These are phyloP conservation scores for Rhodotorula paludigena DNA, from an alignment of 768 basidiomycete genomes.

Conservation along the genomic window DNA sequence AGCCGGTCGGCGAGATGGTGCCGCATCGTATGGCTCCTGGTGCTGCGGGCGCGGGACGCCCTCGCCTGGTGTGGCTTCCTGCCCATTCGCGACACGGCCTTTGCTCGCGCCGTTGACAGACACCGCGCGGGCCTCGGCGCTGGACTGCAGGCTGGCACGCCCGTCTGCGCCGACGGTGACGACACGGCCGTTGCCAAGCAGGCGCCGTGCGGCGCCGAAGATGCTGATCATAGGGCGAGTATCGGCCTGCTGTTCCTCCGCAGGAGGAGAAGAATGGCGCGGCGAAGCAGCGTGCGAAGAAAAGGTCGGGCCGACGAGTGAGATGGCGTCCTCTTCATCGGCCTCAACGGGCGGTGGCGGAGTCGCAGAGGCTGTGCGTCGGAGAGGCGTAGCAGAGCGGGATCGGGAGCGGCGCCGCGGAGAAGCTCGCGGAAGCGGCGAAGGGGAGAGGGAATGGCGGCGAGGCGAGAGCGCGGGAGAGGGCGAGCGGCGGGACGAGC, in stretches of 20 bases:
- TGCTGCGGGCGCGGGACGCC: not conserved
- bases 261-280: not conserved
- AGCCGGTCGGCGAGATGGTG: not conserved
- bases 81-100: not conserved
- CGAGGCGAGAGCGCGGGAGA: not conserved
- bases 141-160: not conserved
- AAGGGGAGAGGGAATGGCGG: not conserved
- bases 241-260: too few species aligned
- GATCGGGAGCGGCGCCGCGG: slow-evolving; percentile 24
- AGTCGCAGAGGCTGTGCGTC: not conserved
- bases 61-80: not conserved
- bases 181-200: slow-evolving; percentile 21
- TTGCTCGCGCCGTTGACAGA: not conserved
- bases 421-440: not conserved
- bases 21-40: slow-evolving; percentile 19
- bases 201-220: slow-evolving; percentile 25
- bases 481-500: not conserved
- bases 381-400: not conserved
- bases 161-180: slow-evolving; percentile 15
- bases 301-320: slow-evolving; percentile 6
- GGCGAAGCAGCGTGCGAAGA: not conserved
- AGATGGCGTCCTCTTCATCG: slow-evolving; percentile 18
- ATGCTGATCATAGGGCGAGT: slow-evolving; percentile 17
- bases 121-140: not conserved
- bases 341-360: not conserved